A percentile compares a stretch with the other conserved stretches of the same genome.
Evolutionary conservation across 306 rosid species (phyloP).

Genomic region (Leucaena leucocephala): DNA sequence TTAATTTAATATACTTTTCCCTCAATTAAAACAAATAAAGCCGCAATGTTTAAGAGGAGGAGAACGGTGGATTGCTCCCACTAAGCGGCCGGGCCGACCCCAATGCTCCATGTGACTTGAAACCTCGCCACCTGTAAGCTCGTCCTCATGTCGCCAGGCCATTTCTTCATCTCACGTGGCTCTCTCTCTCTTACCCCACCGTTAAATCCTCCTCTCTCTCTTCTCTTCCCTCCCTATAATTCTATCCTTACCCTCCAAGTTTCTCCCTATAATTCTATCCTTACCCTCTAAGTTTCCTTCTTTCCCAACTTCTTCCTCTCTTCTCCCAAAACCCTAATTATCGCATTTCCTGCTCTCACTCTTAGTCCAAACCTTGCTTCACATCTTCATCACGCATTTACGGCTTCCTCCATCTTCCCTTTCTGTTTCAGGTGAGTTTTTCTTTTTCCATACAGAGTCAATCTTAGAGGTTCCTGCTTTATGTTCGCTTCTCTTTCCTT

Average conservation of each 20-base stretch:
- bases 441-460: slow-evolving; percentile 40
- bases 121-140: slow-evolving; percentile 36
- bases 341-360: slow-evolving; percentile 16
- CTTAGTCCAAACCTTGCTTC: slow-evolving; percentile 16
- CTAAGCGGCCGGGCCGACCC: not conserved
- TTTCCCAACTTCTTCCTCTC: slow-evolving; percentile 1
- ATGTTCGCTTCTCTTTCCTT: not conserved
- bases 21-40: too few species aligned
- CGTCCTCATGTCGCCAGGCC: not conserved
- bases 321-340: slow-evolving; percentile 46
- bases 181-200: not conserved
- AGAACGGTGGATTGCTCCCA: not conserved
- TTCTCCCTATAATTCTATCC: slow-evolving; percentile 37
- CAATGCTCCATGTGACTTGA: not conserved
- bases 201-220: not conserved
- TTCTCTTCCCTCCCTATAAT: slow-evolving; percentile 11
- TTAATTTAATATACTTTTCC: too few species aligned
- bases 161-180: slow-evolving; percentile 45
- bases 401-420: not conserved
- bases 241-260: slow-evolving; percentile 44
- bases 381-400: slow-evolving; percentile 38
- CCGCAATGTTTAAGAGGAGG: too few species aligned
- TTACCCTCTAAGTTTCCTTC: slow-evolving; percentile 39
- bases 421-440: slow-evolving; percentile 43
- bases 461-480: slow-evolving; percentile 39